A percentile compares a stretch with the other conserved stretches of the same genome.
Evolutionary conservation across 805 yeast genomes (phyloP).

Genomic region (Schwanniomyces pseudopolymorphus): DNA sequence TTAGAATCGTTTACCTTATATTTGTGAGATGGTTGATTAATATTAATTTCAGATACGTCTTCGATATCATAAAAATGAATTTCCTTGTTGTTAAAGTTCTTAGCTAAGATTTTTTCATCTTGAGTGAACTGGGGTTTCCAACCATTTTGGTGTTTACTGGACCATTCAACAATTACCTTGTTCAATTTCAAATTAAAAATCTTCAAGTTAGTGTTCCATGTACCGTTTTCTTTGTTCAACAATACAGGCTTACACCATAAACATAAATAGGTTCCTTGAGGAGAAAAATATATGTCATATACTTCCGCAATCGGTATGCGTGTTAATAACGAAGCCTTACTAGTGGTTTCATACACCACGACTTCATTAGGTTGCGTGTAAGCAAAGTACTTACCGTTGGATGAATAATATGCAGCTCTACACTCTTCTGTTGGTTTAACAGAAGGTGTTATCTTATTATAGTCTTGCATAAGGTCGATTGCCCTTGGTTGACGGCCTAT

Average conservation of each 20-base stretch:
- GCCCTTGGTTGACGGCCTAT: slow-evolving; percentile 57
- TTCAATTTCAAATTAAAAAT: slow-evolving; percentile 60
- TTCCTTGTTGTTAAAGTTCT: slow-evolving; percentile 55
- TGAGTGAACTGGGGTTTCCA: slow-evolving; percentile 91
- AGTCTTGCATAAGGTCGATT: slow-evolving; percentile 50
- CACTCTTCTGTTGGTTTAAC: slow-evolving; percentile 48
- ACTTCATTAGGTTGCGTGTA: slow-evolving; percentile 68
- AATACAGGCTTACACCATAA: slow-evolving; percentile 89
- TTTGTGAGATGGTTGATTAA: slow-evolving; percentile 55
- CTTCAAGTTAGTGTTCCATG: slow-evolving; percentile 76
- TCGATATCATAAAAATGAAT: slow-evolving; percentile 65
- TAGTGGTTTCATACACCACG: slow-evolving; percentile 53
- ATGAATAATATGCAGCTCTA: slow-evolving; percentile 64
- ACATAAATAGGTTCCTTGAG: slow-evolving; percentile 75
- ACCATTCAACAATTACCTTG: slow-evolving; percentile 57
- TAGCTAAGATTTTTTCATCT: slow-evolving; percentile 73
- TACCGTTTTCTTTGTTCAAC: slow-evolving; percentile 62
- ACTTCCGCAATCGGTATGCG: slow-evolving; percentile 62
- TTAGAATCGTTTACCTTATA: slow-evolving; percentile 53
- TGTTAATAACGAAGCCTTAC: slow-evolving; percentile 41
- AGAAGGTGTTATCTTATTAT: slow-evolving; percentile 32
- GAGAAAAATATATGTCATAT: slow-evolving; percentile 85
- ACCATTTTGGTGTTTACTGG: slow-evolving; percentile 79
- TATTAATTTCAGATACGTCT: slow-evolving; percentile 25
- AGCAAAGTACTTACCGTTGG: slow-evolving; percentile 68